Base-by-base conservation (phyloP, 179 eudicot genomes). In the Vitellaria paradoxa region DNA sequence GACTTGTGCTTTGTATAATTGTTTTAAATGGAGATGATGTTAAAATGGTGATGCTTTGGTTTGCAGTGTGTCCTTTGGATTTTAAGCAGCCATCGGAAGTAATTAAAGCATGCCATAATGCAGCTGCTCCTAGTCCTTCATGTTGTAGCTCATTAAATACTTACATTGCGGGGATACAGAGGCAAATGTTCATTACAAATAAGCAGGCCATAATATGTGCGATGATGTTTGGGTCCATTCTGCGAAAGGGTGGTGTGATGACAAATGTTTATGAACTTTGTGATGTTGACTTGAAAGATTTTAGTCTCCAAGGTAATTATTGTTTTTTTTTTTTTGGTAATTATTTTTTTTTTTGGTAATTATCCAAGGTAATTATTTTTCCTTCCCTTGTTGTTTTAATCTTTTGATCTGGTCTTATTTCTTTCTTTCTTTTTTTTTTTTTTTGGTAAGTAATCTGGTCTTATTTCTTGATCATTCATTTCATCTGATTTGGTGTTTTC, bases 221-320 rank as follows among this genome's bases (percentile, higher is more conserved):
- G 26, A 87, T 91, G 24, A 80, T 87, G 67, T 89, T 96, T 76
- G 99, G 94, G 30, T 89, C 89, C 61, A 86, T 92, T 86, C 85
- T 96, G 79, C 89, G 83, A 80, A 91, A 94, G 56, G 96, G 88
- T 50, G 99, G 98, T 64, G 98, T 96, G 46, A 88, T 92, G 93
- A 83, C 96, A 75, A 87, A 96, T 83, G 70, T 96, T 47, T 96
- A 93, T 84, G 90, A 91, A 73, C 99, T 96, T 78, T 96, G 99
- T 89, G 99, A 93, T 80, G 96, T 96, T 72, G 96, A 94, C 81
- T 65, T 96, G 72, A 94, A 92, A 82, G 99, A 96, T 86, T 96
- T 96, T 80, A 88, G 93, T 74, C 89, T 96, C 74, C 98, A 93
- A 91, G 97, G 99, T 93, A 76, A 63, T 65, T 57, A 30, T 30